These are phyloP conservation scores for Hypoxylon sp. DNA, from an alignment of 2,329 filamentous ascomycete genomes.

Conservation along the genomic window DNA sequence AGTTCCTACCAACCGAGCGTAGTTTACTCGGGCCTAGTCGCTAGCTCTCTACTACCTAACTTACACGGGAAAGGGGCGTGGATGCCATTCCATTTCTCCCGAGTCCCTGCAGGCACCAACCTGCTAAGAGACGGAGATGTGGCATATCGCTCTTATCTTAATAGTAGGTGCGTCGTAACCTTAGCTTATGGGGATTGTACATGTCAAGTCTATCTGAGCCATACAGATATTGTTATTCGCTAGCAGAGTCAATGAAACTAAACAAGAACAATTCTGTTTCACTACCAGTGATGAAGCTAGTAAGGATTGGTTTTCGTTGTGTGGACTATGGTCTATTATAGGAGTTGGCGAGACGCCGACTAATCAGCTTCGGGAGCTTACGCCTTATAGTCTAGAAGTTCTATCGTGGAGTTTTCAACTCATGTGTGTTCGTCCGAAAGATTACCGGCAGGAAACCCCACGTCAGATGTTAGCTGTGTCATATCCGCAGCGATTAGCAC, in stretches of 20 bases:
- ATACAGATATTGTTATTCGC: background rate
- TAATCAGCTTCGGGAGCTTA: constrained; percentile 29
- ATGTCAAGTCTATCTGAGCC: constrained; percentile 3
- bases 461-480: constrained; percentile 37
- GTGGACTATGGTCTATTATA: constrained; percentile 9
- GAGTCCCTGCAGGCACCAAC: constrained; percentile 9
- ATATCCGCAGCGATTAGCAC: constrained; percentile 38
- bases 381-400: constrained; percentile 28
- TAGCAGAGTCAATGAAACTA: constrained; percentile 9
- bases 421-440: constrained; percentile 41
- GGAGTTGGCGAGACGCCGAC: constrained; percentile 36
- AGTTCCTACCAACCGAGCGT: constrained; percentile 47
- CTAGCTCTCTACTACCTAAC: constrained; percentile 12
- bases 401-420: constrained; percentile 40
- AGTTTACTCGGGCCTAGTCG: constrained; percentile 15
- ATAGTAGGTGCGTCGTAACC: constrained; percentile 8
- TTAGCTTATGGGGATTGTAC: constrained; percentile 3
- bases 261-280: constrained; percentile 28
- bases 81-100: constrained; percentile 19
- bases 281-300: constrained; percentile 8
- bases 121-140: constrained; percentile 15
- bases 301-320: constrained; percentile 15
- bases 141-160: background rate
- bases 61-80: constrained; percentile 14
- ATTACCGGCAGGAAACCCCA: constrained; percentile 26